phyloP scores from a whole-genome alignment of 768 basidiomycete genomes.

The Termitomyces sp. region DNA sequence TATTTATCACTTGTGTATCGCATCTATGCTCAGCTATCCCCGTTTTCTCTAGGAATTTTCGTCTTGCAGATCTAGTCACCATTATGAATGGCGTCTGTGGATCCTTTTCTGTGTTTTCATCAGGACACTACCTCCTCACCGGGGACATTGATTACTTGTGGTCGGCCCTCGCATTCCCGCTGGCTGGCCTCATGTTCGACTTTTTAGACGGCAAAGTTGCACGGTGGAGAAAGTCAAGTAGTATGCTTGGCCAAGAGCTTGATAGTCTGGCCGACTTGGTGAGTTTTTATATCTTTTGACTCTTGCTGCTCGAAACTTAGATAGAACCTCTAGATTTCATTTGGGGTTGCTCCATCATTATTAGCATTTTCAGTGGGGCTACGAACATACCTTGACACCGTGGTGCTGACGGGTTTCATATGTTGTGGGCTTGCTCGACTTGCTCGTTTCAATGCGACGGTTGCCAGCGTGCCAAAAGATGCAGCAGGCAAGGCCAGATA shows the following conservation, averaged over 20 bases:
- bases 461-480: constrained; percentile 90
- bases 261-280: constrained; percentile 97
- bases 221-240: constrained; percentile 92
- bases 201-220: constrained; percentile 98
- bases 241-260: constrained; percentile 95
- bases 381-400: constrained; percentile 86
- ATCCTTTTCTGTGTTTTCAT: constrained; percentile 91
- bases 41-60: constrained; percentile 76
- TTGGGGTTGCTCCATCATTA: constrained; percentile 96
- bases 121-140: constrained; percentile 81
- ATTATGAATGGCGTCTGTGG: constrained; percentile 99
- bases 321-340: constrained; percentile 70
- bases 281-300: constrained; percentile 24
- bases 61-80: constrained; percentile 95
- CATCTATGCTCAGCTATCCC: constrained; percentile 2
- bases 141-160: constrained; percentile 78
- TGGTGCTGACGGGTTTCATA: constrained; percentile 85
- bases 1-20: constrained; percentile 14
- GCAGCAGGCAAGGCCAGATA: constrained; percentile 83
- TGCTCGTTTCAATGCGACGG: constrained; percentile 98
- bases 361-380: constrained; percentile 89
- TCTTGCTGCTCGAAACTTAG: constrained; percentile 4
- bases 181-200: constrained; percentile 96
- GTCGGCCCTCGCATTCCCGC: constrained; percentile 84
- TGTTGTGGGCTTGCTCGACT: constrained; percentile 96